These are phyloP conservation scores for Penicillium alfredii DNA, from an alignment of 495 filamentous ascomycete species.

Conservation along the genomic window DNA sequence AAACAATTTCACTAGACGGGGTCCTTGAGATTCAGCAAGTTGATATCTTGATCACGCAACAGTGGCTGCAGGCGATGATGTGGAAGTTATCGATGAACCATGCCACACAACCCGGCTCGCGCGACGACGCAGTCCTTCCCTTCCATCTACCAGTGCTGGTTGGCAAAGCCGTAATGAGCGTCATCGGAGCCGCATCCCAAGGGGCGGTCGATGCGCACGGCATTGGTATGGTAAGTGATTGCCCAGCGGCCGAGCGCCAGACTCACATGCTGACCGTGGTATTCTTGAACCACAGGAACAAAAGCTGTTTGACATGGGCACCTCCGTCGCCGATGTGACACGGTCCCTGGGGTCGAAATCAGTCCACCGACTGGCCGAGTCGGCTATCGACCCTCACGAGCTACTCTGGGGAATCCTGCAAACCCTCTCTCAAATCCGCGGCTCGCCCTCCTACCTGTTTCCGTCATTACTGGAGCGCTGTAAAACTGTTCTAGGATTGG, in stretches of 20 bases:
- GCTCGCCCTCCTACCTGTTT: slow-evolving; percentile 41
- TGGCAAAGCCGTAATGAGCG: slow-evolving; percentile 47
- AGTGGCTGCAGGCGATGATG: slow-evolving; percentile 57
- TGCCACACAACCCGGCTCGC: slow-evolving; percentile 40
- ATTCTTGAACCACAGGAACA: slow-evolving; percentile 39
- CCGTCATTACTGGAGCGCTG: slow-evolving; percentile 32
- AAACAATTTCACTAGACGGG: slow-evolving; percentile 36
- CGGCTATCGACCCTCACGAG: slow-evolving; percentile 32
- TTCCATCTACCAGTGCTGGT: slow-evolving; percentile 55
- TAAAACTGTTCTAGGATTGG: slow-evolving; percentile 29
- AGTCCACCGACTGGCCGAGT: slow-evolving; percentile 26
- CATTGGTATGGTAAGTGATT: slow-evolving; percentile 51
- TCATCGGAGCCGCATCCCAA: slow-evolving; percentile 47
- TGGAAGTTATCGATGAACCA: slow-evolving; percentile 56
- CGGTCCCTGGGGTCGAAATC: slow-evolving; percentile 30
- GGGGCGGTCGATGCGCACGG: slow-evolving; percentile 55
- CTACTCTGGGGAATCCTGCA: slow-evolving; percentile 40
- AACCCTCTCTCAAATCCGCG: slow-evolving; percentile 38
- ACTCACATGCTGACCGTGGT: background rate
- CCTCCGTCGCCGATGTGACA: slow-evolving; percentile 34
- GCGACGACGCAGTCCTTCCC: slow-evolving; percentile 44
- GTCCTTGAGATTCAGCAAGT: slow-evolving; percentile 53
- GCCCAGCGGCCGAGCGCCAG: background rate
- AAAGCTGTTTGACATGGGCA: slow-evolving; percentile 37
- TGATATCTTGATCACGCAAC: slow-evolving; percentile 56